phyloP scores from a whole-genome alignment of 192 early-diverging fungal species.

The Gryganskiella cystojenkinii region DNA sequence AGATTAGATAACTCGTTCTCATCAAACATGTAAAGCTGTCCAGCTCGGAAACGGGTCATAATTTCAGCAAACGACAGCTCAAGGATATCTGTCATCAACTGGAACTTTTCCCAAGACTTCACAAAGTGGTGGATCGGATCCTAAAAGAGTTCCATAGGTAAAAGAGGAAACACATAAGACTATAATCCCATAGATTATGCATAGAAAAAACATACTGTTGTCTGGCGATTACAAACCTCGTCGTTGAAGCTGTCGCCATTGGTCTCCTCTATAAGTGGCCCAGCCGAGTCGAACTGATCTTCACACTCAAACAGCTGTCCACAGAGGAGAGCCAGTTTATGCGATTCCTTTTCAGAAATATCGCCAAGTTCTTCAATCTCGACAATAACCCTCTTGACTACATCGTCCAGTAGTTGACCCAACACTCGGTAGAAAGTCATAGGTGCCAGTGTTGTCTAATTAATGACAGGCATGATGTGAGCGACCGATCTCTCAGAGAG shows the following conservation, averaged over 20 bases:
- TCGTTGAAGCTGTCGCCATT: slow-evolving; percentile 21
- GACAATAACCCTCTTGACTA: slow-evolving; percentile 33
- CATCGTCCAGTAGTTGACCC: slow-evolving; percentile 41
- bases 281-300: slow-evolving; percentile 48
- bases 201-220: not conserved
- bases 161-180: not conserved
- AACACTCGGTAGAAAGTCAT: slow-evolving; percentile 38
- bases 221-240: slow-evolving; percentile 21
- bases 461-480: no score
- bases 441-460: slow-evolving; percentile 35
- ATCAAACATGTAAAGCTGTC: slow-evolving; percentile 57
- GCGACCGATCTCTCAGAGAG: not conserved
- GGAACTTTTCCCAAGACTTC: slow-evolving; percentile 62
- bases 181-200: not conserved
- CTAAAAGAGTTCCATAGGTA: not conserved
- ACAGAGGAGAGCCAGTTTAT: slow-evolving; percentile 51
- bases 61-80: slow-evolving; percentile 66
- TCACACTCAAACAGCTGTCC: slow-evolving; percentile 51
- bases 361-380: slow-evolving; percentile 51
- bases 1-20: slow-evolving; percentile 59
- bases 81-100: slow-evolving; percentile 61
- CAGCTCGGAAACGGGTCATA: slow-evolving; percentile 60
- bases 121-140: slow-evolving; percentile 50
- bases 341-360: slow-evolving; percentile 54
- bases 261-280: slow-evolving; percentile 18